Evolutionary conservation across 306 rosid species (phyloP), one percentile per base, ranked within the genome.

Genomic region (Prunus salicina): DNA sequence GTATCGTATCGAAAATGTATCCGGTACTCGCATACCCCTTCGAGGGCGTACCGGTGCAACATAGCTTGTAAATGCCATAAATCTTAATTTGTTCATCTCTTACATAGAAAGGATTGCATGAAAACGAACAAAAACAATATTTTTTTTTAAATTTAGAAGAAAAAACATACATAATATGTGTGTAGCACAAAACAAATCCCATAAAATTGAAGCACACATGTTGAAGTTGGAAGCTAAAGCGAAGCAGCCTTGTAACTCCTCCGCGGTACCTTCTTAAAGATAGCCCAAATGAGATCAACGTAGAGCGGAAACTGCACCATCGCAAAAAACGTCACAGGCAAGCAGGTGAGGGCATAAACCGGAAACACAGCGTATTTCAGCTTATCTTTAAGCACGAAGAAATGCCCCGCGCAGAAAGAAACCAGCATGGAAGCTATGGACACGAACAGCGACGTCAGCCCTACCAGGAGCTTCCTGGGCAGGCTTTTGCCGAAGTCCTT

Each of bases 341-440:
- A 61, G 24, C 88, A 86, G 3, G 87, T 80, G 3, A 82, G 72
- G 0, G 69, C 65, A 32, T 86, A 88, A 3, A 88, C 43, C 0
- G 86, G 77, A 30, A 87, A 69, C 5, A 80, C 67, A 0, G 75
- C 69, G 1, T 65, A 51, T 30, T 75, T 76, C 19, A 82, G 79
- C 18, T 58, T 76, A 14, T 86, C 80, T 43, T 72, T 70, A 0
- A 88, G 76, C 72, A 82, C 81, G 22, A 84, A 83, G 80, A 76
- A 86, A 64, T 89, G 88, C 0, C 80, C 91, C 0, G 91, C 80
- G 0, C 89, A 80, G 12, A 88, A 91, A 0, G 92, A 78, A 27
- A 74, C 22, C 12, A 87, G 20, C 84, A 91, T 79, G 0, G 91
- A 72, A 6, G 69, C 67, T 34, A 89, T 85, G 25, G 91, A 82